These are phyloP conservation scores for Lathyrus aphaca DNA, from an alignment of 306 rosid genomes.

Conservation along the genomic window DNA sequence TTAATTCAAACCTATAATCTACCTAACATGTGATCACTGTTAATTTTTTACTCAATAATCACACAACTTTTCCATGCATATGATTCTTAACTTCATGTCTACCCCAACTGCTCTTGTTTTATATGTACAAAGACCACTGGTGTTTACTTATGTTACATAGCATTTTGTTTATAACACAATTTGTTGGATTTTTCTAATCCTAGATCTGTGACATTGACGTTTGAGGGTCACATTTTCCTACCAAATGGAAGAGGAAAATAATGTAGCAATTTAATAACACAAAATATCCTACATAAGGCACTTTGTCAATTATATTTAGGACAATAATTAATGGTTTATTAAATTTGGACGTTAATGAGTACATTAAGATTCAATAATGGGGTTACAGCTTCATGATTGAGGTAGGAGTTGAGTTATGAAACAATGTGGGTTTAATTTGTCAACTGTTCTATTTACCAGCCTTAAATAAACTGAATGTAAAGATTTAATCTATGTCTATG, in stretches of 20 bases:
- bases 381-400: too few species aligned
- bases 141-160: background rate
- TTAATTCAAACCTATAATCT: constrained; percentile 20
- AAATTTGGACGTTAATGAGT: too few species aligned
- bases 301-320: background rate
- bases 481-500: too few species aligned
- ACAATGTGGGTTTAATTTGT: too few species aligned
- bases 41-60: constrained; percentile 14
- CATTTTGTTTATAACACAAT: background rate
- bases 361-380: too few species aligned
- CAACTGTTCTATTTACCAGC: too few species aligned
- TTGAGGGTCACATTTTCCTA: background rate
- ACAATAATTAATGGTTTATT: too few species aligned
- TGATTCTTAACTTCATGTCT: constrained; percentile 19
- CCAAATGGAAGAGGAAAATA: background rate
- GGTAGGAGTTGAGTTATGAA: too few species aligned
- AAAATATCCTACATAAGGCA: background rate
- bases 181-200: background rate
- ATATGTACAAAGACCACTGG: background rate
- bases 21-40: constrained; percentile 50
- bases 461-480: too few species aligned
- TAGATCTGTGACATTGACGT: constrained; percentile 3
- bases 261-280: background rate
- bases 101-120: background rate
- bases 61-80: constrained; percentile 3